These are phyloP conservation scores for Pseudogymnoascus sp. DNA, from an alignment of 2,329 filamentous ascomycete genomes.

Conservation along the genomic window DNA sequence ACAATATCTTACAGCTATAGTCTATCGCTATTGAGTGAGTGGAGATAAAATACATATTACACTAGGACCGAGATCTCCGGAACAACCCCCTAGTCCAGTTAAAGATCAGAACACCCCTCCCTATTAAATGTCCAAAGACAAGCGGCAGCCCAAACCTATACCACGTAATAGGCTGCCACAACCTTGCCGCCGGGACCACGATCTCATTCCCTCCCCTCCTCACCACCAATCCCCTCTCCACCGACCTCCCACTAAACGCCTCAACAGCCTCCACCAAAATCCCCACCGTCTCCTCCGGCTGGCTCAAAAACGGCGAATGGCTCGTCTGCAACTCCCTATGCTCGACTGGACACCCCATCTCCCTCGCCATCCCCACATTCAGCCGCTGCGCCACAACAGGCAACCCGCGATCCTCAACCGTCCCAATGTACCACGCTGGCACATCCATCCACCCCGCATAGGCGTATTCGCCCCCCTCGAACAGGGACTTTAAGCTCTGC, in stretches of 20 bases:
- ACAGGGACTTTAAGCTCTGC: conserved; percentile 34
- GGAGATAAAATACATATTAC: not conserved
- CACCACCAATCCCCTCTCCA: not conserved
- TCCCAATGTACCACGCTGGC: conserved; percentile 31
- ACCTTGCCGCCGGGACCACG: conserved; percentile 8
- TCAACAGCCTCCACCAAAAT: conserved; percentile 32
- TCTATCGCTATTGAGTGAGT: conserved; percentile 2
- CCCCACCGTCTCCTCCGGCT: conserved; percentile 29
- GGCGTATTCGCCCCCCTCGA: conserved; percentile 31
- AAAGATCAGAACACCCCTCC: conserved; percentile 13
- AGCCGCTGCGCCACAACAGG: conserved; percentile 31
- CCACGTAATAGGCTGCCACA: conserved; percentile 16
- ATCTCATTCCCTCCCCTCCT: conserved; percentile 1
- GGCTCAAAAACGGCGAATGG: conserved; percentile 38
- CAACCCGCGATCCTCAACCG: conserved; percentile 32
- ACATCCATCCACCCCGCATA: conserved; percentile 26
- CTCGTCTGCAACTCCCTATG: conserved; percentile 33
- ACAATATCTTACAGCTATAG: conserved; percentile 3
- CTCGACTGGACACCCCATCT: conserved; percentile 28
- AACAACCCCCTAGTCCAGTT: conserved; percentile 13
- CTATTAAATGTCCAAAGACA: conserved; percentile 15
- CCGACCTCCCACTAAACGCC: conserved; percentile 22
- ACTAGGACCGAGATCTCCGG: not conserved
- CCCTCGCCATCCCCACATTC: conserved; percentile 31
- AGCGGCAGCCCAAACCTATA: conserved; percentile 15